phyloP scores from a whole-genome alignment of 179 eudicot species.

The Beta corolliflora region DNA sequence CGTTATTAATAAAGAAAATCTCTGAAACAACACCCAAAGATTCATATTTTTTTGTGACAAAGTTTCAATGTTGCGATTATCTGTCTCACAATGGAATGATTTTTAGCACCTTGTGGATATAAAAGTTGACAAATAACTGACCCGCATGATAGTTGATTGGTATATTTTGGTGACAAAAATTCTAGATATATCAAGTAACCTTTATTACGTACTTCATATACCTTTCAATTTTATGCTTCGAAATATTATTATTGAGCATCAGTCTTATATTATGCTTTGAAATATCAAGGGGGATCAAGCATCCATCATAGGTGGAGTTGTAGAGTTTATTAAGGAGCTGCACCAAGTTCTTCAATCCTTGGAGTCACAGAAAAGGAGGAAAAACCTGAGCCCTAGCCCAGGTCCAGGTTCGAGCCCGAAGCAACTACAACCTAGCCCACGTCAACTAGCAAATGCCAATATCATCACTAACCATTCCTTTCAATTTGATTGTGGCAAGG shows the following conservation, averaged over 20 bases:
- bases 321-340: slow-evolving; percentile 85
- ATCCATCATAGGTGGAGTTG: slow-evolving; percentile 64
- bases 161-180: too few species aligned
- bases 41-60: too few species aligned
- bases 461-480: slow-evolving; percentile 25
- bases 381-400: slow-evolving; percentile 71
- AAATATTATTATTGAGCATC: not conserved
- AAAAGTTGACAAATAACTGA: too few species aligned
- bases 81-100: too few species aligned
- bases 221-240: not conserved
- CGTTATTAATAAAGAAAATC: too few species aligned
- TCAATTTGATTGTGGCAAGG: slow-evolving; percentile 46
- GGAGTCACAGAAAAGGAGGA: slow-evolving; percentile 82
- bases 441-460: slow-evolving; percentile 32
- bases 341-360: slow-evolving; percentile 81
- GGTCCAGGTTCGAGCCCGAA: slow-evolving; percentile 60
- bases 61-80: too few species aligned
- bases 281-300: slow-evolving; percentile 86
- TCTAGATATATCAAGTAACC: too few species aligned
- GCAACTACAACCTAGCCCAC: slow-evolving; percentile 38
- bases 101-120: too few species aligned
- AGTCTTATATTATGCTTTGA: not conserved
- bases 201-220: too few species aligned
- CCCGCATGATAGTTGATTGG: too few species aligned
- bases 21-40: too few species aligned